A percentile compares a stretch with the other conserved stretches of the same genome.
phyloP scores from a whole-genome alignment of 495 filamentous ascomycete genomes.

The Penicillium flavigenum region DNA sequence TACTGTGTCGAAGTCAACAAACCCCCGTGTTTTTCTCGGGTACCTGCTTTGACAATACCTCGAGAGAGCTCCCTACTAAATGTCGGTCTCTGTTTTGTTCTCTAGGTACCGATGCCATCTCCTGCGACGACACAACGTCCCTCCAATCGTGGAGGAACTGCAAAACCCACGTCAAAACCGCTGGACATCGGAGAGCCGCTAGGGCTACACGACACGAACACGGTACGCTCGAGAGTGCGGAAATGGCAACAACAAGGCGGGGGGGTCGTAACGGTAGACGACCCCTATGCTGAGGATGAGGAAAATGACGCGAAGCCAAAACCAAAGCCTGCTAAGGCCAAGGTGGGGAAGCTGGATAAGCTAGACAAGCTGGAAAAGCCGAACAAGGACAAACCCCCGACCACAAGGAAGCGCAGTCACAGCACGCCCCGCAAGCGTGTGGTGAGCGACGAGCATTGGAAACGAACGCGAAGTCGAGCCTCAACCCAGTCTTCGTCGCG shows the following conservation, averaged over 20 bases:
- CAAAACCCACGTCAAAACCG: constrained; percentile 40
- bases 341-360: constrained; percentile 20
- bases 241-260: constrained; percentile 73
- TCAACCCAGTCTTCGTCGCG: constrained; percentile 47
- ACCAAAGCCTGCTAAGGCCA: constrained; percentile 29
- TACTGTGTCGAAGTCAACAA: constrained; percentile 3
- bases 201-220: constrained; percentile 55
- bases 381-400: constrained; percentile 15
- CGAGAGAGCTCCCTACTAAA: constrained; percentile 17
- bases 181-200: constrained; percentile 53
- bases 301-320: constrained; percentile 34
- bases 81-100: neutral
- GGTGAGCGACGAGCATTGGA: constrained; percentile 79
- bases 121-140: constrained; percentile 43
- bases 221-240: constrained; percentile 68
- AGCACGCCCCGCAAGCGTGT: constrained; percentile 73
- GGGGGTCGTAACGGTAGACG: constrained; percentile 53
- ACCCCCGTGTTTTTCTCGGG: constrained; percentile 12
- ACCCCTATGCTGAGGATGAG: constrained; percentile 39
- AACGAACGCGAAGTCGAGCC: constrained; percentile 45
- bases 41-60: constrained; percentile 14
- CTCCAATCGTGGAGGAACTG: constrained; percentile 41
- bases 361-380: constrained; percentile 20
- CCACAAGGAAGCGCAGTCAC: constrained; percentile 40
- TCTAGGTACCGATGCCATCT: constrained; percentile 46